Base-by-base conservation (phyloP, 2,329 filamentous ascomycete genomes). In the Dactylellina leptospora region DNA sequence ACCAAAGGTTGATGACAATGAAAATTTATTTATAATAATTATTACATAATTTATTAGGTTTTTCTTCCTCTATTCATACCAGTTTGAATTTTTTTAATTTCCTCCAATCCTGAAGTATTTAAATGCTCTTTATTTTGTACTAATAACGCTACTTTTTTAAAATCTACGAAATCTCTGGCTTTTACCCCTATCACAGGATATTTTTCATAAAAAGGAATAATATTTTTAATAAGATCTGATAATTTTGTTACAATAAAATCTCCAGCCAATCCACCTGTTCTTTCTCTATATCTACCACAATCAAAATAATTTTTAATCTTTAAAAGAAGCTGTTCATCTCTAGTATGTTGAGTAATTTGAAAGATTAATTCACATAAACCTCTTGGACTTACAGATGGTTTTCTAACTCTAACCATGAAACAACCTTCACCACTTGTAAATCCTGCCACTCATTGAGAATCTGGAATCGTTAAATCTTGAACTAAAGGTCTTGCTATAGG, bases 121-220 rank as follows among this genome's bases (percentile, higher is more conserved):
- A 68, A 40, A 62, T 62, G 58, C 4, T 25, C 33, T 38, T 64
- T 66, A 54, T 27, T 22, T 56, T 64, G 23, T 2, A 71, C 33
- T 40, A 71, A n/a, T 8, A 23, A 8, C 2, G 48, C 45, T 47
- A 25, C 66, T 20, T 47, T 38, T 6, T 25, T 27, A 27, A 30
- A 64, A 47, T 63, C 16, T 28, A 25, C 9, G 44, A 44, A 71
- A 47, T 71, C 28, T 27, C 45, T 53, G n/a, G 3, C 11, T 53
- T 71, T 63, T 22, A 47, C 22, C 13, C 45, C 50, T 18, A 47
- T 9, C 3, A 69, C 9, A 51, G 10, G 28, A 64, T 71, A 60
- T 48, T 68, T 68, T 47, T 68, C 20, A 48, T 33, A 70, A n/a
- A 70, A 70, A 5, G 56, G 56, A 42, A 63, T 70, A 4, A 70